A percentile compares a stretch with the other conserved stretches of the same genome.
These are phyloP conservation scores for Leishmania major DNA, from an alignment of 208 protist genomes.

Conservation along the genomic window DNA sequence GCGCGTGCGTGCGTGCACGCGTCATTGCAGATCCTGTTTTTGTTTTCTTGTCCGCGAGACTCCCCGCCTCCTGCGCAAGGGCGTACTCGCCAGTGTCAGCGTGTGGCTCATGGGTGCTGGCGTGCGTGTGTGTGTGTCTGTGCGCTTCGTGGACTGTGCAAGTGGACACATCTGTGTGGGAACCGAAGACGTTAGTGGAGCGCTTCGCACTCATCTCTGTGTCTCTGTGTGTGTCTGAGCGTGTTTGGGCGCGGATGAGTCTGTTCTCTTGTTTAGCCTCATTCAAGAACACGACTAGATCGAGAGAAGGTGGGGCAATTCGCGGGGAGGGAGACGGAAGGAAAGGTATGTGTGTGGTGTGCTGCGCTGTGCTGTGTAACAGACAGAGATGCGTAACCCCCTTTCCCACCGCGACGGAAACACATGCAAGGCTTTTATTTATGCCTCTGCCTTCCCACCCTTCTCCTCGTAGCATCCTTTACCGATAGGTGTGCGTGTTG, in stretches of 20 bases:
- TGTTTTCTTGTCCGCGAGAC: background rate
- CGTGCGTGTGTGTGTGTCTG: background rate
- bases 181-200: background rate
- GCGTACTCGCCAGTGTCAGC: background rate
- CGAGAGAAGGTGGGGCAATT: background rate
- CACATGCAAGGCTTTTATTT: background rate
- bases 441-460: background rate
- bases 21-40: background rate
- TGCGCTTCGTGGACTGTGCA: background rate
- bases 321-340: background rate
- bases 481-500: background rate
- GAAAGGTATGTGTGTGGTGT: background rate
- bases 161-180: background rate
- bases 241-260: background rate
- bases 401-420: background rate
- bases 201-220: background rate
- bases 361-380: background rate
- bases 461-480: background rate
- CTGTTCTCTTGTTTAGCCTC: background rate
- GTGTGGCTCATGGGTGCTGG: background rate
- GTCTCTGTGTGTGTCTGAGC: background rate
- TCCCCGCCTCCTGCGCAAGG: background rate
- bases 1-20: background rate
- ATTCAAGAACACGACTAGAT: background rate
- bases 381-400: background rate